Evolutionary conservation across 495 filamentous ascomycete genomes (phyloP).

Genomic region (Sporormia fimetaria): DNA sequence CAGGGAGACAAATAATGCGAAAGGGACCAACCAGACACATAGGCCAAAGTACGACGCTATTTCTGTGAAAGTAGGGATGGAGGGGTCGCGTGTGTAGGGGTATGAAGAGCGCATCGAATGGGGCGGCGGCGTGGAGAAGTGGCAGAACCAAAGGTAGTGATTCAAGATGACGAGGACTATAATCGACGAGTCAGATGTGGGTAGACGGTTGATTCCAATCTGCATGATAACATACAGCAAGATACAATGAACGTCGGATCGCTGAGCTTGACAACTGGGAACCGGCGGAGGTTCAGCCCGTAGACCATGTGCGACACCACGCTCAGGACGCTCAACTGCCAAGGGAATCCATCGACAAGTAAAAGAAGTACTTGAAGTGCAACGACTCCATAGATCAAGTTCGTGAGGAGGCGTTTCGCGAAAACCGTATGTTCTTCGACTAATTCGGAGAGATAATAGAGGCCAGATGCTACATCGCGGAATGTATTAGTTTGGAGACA

Average conservation of each 20-base stretch:
- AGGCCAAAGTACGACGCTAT: slow-evolving; percentile 93
- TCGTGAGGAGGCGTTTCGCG: slow-evolving; percentile 70
- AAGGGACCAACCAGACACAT: slow-evolving; percentile 93
- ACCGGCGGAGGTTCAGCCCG: slow-evolving; percentile 74
- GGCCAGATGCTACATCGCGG: slow-evolving; percentile 70
- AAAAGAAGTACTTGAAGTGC: slow-evolving; percentile 60
- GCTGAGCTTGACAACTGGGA: slow-evolving; percentile 77
- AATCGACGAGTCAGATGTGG: neutral
- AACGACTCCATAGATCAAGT: slow-evolving; percentile 78
- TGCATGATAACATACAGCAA: slow-evolving; percentile 50
- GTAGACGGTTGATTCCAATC: neutral
- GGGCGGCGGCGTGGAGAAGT: slow-evolving; percentile 54
- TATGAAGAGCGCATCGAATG: slow-evolving; percentile 27
- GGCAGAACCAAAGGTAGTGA: slow-evolving; percentile 91
- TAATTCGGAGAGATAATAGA: slow-evolving; percentile 96
- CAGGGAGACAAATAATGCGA: slow-evolving; percentile 85
- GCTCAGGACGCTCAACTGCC: slow-evolving; percentile 58
- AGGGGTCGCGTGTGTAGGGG: slow-evolving; percentile 36
- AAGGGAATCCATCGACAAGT: slow-evolving; percentile 74
- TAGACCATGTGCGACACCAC: slow-evolving; percentile 79
- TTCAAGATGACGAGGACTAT: slow-evolving; percentile 74
- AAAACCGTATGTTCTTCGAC: slow-evolving; percentile 96
- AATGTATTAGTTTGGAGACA: too few species aligned
- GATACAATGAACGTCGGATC: slow-evolving; percentile 82
- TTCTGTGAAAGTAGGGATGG: slow-evolving; percentile 71